Base-by-base conservation (phyloP, 2,329 filamentous ascomycete species). In the Penicillium expansum region DNA sequence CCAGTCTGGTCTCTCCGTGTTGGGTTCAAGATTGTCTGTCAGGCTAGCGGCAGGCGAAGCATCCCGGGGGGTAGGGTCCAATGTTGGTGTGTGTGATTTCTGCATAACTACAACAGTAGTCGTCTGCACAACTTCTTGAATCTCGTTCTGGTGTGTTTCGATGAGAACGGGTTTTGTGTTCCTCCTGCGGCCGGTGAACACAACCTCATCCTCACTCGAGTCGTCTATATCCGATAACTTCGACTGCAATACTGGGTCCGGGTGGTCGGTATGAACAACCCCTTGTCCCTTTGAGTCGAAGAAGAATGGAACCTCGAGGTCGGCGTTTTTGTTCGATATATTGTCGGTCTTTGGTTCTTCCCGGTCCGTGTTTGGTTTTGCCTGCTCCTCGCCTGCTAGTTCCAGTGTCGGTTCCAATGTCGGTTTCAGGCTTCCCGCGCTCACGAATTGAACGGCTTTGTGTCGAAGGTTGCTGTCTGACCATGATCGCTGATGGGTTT, bases 191-290 rank as follows among this genome's bases (percentile, higher is more conserved):
- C 74, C 75, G 20, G 58, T 65, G 45, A 77, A 77, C 7, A 77
- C 69, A 33, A 77, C 67, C 55, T 77, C 74, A 44, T 96, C 90
- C 47, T 90, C 89, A 66, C 87, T 89, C 0, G 88, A 90, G 61
- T 85, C 80, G 0, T 81, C 82, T 7, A 68, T 67, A 2, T 75
- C 74, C 16, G 76, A 76, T 18, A 18, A 13, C 10, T 58, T 52
- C 3, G 38, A 33, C 22, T 22, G 49, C 14, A 52, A 2, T 22
- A 56, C 55, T 6, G 71, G 71, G 47, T 71, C 61, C 9, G 70
- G 58, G 18, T 74, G 56, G 5, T 69, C 69, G 8, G 73, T 74
- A 5, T 69, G 32, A 37, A 55, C 42, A 9, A 67, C 48, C 22
- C 56, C 52, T 42, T 68, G 67, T 5, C 72, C 74, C 18, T 61